Base-by-base conservation (phyloP, 83 land plant species). In the Isoetes engelmannii region DNA sequence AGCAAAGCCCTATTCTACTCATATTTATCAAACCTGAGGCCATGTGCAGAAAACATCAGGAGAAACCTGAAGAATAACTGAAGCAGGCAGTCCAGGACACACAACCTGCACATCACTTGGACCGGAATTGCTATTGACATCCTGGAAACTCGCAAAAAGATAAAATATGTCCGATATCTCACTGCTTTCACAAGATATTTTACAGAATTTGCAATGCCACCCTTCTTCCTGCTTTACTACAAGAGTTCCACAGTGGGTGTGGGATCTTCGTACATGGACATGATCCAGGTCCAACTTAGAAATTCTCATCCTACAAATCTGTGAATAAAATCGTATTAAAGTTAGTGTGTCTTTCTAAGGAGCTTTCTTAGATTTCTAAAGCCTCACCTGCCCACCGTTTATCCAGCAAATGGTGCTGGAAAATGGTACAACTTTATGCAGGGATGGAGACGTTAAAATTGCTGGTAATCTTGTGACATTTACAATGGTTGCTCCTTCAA, bases 1-100 rank as follows among this genome's bases (percentile, higher is more conserved):
- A n/a, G n/a, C n/a, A n/a, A n/a, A n/a, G n/a, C n/a, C n/a, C n/a
- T n/a, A n/a, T n/a, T n/a, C n/a, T n/a, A n/a, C n/a, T n/a, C n/a
- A n/a, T n/a, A n/a, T n/a, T n/a, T n/a, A n/a, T n/a, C 70, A 46
- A 44, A 73, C 75, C 75, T 73, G 70, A 65, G 70, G 69, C 75
- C 75, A 73, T 6, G 57, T 42, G 41, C 54, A 65, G 44, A 73
- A 73, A 19, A 55, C 70, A 13, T 65, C 8, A 5, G 45, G 15
- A 28, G 56, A 66, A 13, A 45, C 75, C 45, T 73, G 75, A 45
- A 73, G 17, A 15, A 73, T 57, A 5, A 55, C 70, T 21, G 61
- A 45, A 42, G 75, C 75, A 42, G 75, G 46, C 44, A 54, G 46
- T 53, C 75, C 73, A 48, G 58, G 41, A 51, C 69, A 65, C 20